A percentile compares a stretch with the other conserved stretches of the same genome.
Evolutionary conservation across 1,139 yeast genomes (phyloP).

Genomic region (Saccharomycopsis hybrid): DNA sequence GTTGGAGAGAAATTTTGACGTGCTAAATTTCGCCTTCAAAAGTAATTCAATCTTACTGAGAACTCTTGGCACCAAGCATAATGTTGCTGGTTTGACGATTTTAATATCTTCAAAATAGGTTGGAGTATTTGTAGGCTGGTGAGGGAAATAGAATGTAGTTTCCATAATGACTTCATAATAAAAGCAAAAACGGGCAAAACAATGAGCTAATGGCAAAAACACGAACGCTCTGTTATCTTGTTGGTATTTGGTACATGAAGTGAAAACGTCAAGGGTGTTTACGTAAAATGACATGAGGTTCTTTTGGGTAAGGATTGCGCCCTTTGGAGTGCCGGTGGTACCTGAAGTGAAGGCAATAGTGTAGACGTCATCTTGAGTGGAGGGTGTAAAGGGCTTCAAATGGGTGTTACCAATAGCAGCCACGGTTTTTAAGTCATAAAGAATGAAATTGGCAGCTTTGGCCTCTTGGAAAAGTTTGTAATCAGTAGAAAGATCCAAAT

Average conservation of each 20-base stretch:
- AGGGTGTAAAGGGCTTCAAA: conserved; percentile 33
- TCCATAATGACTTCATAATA: conserved; percentile 91
- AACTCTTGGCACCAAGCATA: conserved; percentile 99
- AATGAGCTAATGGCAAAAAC: conserved; percentile 93
- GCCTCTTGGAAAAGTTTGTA: conserved; percentile 28
- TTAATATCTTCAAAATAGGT: conserved; percentile 76
- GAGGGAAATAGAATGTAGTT: conserved; percentile 38
- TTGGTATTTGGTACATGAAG: conserved; percentile 41
- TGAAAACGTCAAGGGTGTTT: conserved; percentile 67
- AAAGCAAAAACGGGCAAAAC: conserved; percentile 73
- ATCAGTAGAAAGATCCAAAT: conserved; percentile 33
- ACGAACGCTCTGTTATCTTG: conserved; percentile 67
- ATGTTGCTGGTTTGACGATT: conserved; percentile 84
- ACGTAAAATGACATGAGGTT: conserved; percentile 79
- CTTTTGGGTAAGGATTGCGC: conserved; percentile 78
- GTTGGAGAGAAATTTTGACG: conserved; percentile 63
- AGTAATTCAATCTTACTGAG: conserved; percentile 87
- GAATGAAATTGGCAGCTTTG: conserved; percentile 29
- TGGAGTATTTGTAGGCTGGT: conserved; percentile 25
- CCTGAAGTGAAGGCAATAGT: conserved; percentile 99
- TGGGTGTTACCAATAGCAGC: conserved; percentile 35
- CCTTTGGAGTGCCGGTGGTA: conserved; percentile 96
- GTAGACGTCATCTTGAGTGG: conserved; percentile 66
- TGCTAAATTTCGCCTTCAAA: conserved; percentile 87
- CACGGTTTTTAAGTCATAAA: conserved; percentile 46